phyloP scores from a whole-genome alignment of 2,329 filamentous ascomycete genomes.

The Aspergillus neoniger region DNA sequence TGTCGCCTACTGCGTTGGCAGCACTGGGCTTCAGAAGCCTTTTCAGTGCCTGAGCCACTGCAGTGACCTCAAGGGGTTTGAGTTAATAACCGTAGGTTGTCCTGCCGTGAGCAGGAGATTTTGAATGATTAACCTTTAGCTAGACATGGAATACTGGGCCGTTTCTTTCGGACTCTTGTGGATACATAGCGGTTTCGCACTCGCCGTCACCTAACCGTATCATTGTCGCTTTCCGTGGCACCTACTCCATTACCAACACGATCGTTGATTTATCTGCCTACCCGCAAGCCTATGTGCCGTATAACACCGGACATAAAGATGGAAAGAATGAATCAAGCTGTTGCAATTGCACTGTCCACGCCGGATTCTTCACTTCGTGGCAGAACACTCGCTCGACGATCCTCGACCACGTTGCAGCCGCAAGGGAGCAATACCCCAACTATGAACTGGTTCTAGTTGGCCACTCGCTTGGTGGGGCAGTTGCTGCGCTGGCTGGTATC shows the following conservation, averaged over 20 bases:
- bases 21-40: conserved; percentile 75
- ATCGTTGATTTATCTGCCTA: conserved; percentile 86
- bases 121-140: neutral
- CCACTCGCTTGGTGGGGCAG: conserved; percentile 88
- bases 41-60: conserved; percentile 87
- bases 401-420: conserved; percentile 64
- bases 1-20: conserved; percentile 90
- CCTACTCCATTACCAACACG: conserved; percentile 90
- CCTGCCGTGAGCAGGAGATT: neutral
- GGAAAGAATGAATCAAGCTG: conserved; percentile 60
- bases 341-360: conserved; percentile 86
- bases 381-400: conserved; percentile 69
- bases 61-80: conserved; percentile 75
- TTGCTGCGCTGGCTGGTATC: conserved; percentile 81
- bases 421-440: conserved; percentile 63
- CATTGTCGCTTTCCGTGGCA: conserved; percentile 87
- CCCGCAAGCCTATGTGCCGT: conserved; percentile 88
- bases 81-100: conserved; percentile 63
- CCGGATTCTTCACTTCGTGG: conserved; percentile 87
- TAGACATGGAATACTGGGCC: conserved; percentile 87
- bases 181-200: conserved; percentile 89
- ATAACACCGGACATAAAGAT: conserved; percentile 58
- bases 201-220: conserved; percentile 62
- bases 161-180: conserved; percentile 85
- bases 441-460: conserved; percentile 80